Evolutionary conservation across 2,329 filamentous ascomycete species (phyloP).

Genomic region (Diaporthe citrichinensis): DNA sequence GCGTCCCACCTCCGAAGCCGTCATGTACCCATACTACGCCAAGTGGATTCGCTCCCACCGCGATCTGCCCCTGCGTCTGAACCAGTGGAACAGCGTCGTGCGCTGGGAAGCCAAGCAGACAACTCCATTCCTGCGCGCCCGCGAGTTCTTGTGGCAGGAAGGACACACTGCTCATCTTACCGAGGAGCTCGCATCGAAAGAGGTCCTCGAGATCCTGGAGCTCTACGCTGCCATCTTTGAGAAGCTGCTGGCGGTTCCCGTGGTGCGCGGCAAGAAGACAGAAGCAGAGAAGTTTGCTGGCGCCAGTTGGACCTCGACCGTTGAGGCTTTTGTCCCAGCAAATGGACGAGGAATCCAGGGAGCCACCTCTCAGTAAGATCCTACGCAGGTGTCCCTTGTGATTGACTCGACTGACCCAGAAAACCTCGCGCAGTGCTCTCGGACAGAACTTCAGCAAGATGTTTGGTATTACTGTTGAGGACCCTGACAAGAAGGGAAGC

Average conservation of each 20-base stretch:
- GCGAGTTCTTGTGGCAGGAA: conserved; percentile 99
- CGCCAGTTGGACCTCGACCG: conserved; percentile 95
- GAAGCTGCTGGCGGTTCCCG: conserved; percentile 92
- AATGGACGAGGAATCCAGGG: conserved; percentile 98
- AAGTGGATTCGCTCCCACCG: conserved; percentile 98
- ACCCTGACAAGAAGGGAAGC: conserved; percentile 84
- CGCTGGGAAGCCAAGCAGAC: conserved; percentile 98
- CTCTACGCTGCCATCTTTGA: conserved; percentile 94
- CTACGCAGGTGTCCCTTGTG: rapidly evolving
- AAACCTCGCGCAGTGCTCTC: conserved; percentile 58
- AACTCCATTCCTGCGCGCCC: conserved; percentile 87
- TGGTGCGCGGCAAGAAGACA: conserved; percentile 94
- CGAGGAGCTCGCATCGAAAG: conserved; percentile 82
- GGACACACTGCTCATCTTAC: conserved; percentile 92
- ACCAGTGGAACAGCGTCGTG: conserved; percentile 96
- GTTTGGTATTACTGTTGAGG: conserved; percentile 98
- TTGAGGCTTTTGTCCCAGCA: conserved; percentile 95
- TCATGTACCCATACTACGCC: conserved; percentile 96
- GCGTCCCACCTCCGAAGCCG: conserved; percentile 78
- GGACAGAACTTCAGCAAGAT: conserved; percentile 99
- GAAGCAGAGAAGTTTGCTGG: conserved; percentile 99
- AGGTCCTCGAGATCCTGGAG: conserved; percentile 94
- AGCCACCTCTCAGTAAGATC: conserved; percentile 88
- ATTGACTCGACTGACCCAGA: background rate
- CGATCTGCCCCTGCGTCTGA: conserved; percentile 92